Evolutionary conservation across 257 asterid genomes (phyloP), one percentile per base, ranked within the genome.

Genomic region (Solanum bulbocastanum): DNA sequence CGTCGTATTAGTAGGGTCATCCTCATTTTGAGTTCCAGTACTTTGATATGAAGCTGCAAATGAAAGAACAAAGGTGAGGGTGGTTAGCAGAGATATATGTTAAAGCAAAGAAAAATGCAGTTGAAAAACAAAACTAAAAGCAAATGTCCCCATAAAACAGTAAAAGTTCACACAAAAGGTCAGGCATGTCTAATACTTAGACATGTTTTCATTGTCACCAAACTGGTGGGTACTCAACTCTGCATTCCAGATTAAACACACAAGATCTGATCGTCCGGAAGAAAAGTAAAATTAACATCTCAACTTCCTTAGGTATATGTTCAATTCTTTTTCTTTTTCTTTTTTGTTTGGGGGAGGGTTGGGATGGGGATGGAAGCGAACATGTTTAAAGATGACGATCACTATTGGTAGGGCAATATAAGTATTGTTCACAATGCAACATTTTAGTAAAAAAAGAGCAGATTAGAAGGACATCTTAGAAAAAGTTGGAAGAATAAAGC

Each of bases 1-100:
- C 10, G 98, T 95, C 49, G 98, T 95, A 91, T 96, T 96, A 93
- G 90, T 96, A 40, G 98, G 98, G 88, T 96, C 98, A 91, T 93
- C 91, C 91, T 96, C 98, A 85, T 96, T 96, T 91, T 92, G 98
- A 92, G 66, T 92, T 90, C 96, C 98, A 86, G 94, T 66, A 87
- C 42, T 92, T 90, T 91, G 96, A 88, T 90, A 94, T 16, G 98
- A 89, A 86, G 93, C 98, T 96, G 94, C 94, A 93, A 92, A 82
- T 30, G 69, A 82, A 79, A 46, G 69, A 49, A 62, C 44, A 49
- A 82, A 49, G 10, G 27, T 82, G 30, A 82, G 20, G 69, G 42
- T 18, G 58, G 22, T 37, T 37, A 49, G 27, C 23, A 27, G 69
- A 82, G 23, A 82, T 3, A 44, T 1, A 44, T 13, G 33, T 30